Evolutionary conservation across 331 rosid species (phyloP), one percentile per base, ranked within the genome.

Genomic region (Arachis monticola): DNA sequence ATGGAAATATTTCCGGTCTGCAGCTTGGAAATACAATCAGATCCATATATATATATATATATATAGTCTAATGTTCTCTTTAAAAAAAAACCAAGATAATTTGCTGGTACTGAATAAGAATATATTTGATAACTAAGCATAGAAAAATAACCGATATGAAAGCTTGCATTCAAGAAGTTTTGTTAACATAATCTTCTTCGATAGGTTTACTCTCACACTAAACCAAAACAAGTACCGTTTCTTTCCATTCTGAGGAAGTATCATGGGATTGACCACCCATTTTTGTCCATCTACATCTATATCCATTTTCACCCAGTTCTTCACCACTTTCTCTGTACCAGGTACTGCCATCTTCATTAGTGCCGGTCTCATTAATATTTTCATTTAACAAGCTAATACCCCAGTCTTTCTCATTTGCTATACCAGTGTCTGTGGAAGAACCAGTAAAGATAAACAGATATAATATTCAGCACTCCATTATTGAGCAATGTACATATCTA

Each of bases 371-470:
- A 2, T 83, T 90, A 62, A 87, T 90, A 62, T 83, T 83, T 70
- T 92, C 97, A 58, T 78, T 90, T 69, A 88, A 76, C 88, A 94
- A 84, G 85, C 79, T 85, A 83, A 94, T 94, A 35, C 97, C 99
- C 99, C 97, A 94, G 79, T 94, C 99, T 89, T 94, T 85, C 90
- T 94, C 99, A 74, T 86, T 92, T 1, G 99, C 97, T 86, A 94
- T 94, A 13, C 99, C 99, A 64, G 99, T 94, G 83, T 94, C 99
- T 94, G 80, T 35, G 59, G 57, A 62, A 69, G 66, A 61, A 69
- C 51, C 76, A 13, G 35, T 44, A 71, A 86, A 64, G 72, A 82
- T 31, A 55, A 74, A 41, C 81, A 82, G 31, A 50, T 64, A 79
- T 59, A 48, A 57, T 48, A 44, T 27, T 77, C 27, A 64, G 68